Conservation (phyloP, 805 yeast genomes). For the Wickerhamomyces alni region DNA sequence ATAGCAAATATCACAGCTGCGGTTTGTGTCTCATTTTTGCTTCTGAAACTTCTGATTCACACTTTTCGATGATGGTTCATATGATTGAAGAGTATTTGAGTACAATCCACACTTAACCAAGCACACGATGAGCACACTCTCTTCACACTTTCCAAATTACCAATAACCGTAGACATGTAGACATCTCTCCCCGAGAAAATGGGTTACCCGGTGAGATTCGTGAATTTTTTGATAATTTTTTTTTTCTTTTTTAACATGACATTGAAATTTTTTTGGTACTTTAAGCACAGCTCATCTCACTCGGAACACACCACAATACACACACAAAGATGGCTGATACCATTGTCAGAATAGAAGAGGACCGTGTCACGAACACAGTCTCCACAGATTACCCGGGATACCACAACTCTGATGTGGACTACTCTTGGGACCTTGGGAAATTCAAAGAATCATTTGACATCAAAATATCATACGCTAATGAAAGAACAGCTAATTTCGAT, state of each 20-base stretch:
- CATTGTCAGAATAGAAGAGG: constrained; percentile 81
- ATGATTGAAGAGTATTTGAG: too few relatives aligned
- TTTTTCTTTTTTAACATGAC: background rate
- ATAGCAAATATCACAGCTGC: too few relatives aligned
- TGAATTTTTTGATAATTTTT: background rate
- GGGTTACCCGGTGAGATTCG: too few relatives aligned
- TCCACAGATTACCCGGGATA: constrained; percentile 93
- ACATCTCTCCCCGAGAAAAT: too few relatives aligned
- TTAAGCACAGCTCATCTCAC: background rate
- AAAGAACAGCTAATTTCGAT: constrained; percentile 80
- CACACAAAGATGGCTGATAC: constrained; percentile 30
- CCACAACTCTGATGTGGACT: constrained; percentile 49
- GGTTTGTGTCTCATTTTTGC: too few relatives aligned
- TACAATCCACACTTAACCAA: too few relatives aligned
- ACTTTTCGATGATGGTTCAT: too few relatives aligned
- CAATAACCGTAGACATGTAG: too few relatives aligned
- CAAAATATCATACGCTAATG: constrained; percentile 56
- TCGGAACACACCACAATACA: background rate
- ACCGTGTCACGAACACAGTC: constrained; percentile 84
- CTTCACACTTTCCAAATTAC: too few relatives aligned
- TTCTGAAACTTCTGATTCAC: too few relatives aligned
- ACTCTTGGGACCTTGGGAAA: constrained; percentile 78
- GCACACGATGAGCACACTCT: too few relatives aligned
- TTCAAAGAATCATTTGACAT: constrained; percentile 67
- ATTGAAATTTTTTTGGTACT: background rate